phyloP scores from a whole-genome alignment of 805 yeast genomes.

The Cephaloascus albidus region DNA sequence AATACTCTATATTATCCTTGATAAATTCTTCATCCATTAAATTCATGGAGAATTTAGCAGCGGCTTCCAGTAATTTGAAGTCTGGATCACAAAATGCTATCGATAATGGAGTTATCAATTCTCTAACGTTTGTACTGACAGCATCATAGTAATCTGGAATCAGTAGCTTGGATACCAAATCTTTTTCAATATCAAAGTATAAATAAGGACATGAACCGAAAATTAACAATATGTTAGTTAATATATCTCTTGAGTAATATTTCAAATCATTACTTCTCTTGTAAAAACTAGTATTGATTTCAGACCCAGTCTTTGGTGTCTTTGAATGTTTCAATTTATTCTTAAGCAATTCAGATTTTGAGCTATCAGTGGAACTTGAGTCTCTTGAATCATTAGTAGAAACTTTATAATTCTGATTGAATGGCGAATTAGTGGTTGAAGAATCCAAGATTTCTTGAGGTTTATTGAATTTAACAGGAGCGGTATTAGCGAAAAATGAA shows the following conservation, averaged over 20 bases:
- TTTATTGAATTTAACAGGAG: background rate
- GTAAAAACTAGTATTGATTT: background rate
- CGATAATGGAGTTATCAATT: background rate
- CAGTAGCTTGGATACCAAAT: background rate
- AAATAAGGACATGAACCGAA: conserved; percentile 22
- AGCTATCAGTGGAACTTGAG: background rate
- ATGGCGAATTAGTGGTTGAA: background rate
- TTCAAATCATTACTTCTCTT: background rate
- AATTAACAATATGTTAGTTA: conserved; percentile 21
- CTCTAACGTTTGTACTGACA: background rate
- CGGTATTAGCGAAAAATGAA: background rate
- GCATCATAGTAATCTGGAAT: background rate
- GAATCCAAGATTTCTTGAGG: background rate
- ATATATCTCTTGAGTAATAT: conserved; percentile 16
- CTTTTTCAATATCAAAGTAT: conserved; percentile 18
- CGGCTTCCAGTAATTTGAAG: background rate
- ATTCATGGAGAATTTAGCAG: background rate
- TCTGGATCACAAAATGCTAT: background rate
- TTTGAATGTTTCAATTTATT: background rate
- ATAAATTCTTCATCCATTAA: background rate
- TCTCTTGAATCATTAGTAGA: too few species aligned
- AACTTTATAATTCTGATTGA: background rate
- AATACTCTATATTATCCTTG: background rate
- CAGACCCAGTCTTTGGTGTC: background rate
- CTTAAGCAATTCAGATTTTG: background rate